Evolutionary conservation across 441 rosid species (phyloP).

Genomic region (Brassica balearica): DNA sequence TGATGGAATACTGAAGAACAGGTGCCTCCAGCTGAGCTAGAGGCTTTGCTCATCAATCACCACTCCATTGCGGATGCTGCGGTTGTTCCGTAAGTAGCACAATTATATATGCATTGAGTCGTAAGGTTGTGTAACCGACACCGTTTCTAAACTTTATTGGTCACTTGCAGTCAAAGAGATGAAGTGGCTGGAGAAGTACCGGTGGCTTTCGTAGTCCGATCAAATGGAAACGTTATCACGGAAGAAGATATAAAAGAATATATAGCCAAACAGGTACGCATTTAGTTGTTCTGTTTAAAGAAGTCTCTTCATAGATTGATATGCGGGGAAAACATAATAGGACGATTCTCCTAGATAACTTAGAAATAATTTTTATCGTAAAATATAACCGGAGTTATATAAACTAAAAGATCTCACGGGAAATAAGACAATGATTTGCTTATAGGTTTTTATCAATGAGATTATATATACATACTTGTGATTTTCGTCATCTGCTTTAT

Average conservation of each 20-base stretch:
- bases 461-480: neutral
- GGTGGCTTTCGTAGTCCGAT: conserved; percentile 84
- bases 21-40: conserved; percentile 95
- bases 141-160: neutral
- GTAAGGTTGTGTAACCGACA: neutral
- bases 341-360: neutral
- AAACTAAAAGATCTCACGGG: too few relatives aligned
- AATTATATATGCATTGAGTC: neutral
- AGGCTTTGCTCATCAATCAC: conserved; percentile 71
- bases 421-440: neutral
- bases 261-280: conserved; percentile 76
- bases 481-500: neutral
- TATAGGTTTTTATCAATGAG: neutral
- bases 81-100: conserved; percentile 75
- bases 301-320: neutral
- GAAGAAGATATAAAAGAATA: conserved; percentile 78
- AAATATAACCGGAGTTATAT: too few relatives aligned
- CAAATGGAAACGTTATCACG: conserved; percentile 59
- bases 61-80: conserved; percentile 83
- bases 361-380: neutral
- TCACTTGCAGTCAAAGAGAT: conserved; percentile 61
- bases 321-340: neutral
- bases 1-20: conserved; percentile 30
- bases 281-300: neutral
- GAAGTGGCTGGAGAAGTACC: conserved; percentile 94